Conservation (phyloP, 78 protist genomes). For the Ministeria vibrans region DNA sequence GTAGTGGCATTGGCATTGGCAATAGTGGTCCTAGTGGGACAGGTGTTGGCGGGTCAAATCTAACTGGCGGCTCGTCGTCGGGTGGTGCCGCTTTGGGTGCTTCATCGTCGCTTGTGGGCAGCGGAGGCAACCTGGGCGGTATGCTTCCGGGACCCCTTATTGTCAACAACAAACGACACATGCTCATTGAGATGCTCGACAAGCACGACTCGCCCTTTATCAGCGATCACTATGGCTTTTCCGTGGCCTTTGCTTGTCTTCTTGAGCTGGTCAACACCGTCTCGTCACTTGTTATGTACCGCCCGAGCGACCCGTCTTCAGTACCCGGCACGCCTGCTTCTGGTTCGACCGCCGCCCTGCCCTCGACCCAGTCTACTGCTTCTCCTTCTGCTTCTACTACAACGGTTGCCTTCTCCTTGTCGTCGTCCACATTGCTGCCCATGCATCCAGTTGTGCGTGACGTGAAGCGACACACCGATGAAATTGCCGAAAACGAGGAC, state of each 20-base stretch:
- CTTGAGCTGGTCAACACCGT: neutral
- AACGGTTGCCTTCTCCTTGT: neutral
- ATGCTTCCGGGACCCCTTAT: too few relatives aligned
- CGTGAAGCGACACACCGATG: neutral
- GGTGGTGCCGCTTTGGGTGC: too few relatives aligned
- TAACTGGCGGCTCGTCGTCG: too few relatives aligned
- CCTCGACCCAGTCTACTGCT: neutral
- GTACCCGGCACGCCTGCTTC: too few relatives aligned
- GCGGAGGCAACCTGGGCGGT: too few relatives aligned
- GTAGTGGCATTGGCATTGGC: too few relatives aligned
- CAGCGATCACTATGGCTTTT: neutral
- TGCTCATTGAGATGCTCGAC: slow-evolving; percentile 19
- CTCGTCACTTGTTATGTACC: neutral
- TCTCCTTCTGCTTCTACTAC: neutral
- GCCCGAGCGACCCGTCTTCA: neutral
- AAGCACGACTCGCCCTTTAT: slow-evolving; percentile 10
- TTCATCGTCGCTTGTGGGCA: too few relatives aligned
- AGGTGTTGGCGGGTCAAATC: too few relatives aligned
- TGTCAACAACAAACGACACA: too few relatives aligned
- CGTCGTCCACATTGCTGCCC: too few relatives aligned
- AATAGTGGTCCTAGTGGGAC: too few relatives aligned
- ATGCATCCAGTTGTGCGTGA: neutral
- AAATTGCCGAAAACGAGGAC: neutral
- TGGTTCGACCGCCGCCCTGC: too few relatives aligned
- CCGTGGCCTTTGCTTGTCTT: slow-evolving; percentile 6